Evolutionary conservation across 140 eudicot genomes (phyloP).

Genomic region (Erigeron philadelphicus): DNA sequence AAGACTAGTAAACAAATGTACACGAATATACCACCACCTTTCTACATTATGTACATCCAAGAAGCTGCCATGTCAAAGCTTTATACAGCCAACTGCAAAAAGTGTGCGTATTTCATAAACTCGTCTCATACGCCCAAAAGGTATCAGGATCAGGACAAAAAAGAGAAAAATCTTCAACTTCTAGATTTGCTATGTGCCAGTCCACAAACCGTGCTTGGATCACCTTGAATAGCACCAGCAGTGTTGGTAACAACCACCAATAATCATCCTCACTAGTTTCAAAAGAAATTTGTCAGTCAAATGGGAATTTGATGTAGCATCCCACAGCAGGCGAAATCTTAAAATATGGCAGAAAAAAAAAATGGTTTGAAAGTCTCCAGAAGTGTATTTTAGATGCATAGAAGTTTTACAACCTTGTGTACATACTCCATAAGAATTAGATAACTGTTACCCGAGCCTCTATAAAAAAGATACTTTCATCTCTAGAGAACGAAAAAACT

Average conservation of each 20-base stretch:
- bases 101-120: constrained; percentile 34
- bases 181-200: constrained; percentile 88
- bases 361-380: background rate
- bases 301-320: background rate
- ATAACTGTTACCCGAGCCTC: background rate
- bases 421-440: no score
- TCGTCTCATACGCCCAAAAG: constrained; percentile 80
- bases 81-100: constrained; percentile 20
- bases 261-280: constrained; percentile 66
- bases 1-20: constrained; percentile 22
- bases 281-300: constrained; percentile 7
- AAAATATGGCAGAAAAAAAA: background rate
- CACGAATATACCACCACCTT: constrained; percentile 36
- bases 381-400: background rate
- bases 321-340: background rate
- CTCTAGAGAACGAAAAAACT: background rate
- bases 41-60: constrained; percentile 33
- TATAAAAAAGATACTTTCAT: background rate
- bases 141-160: constrained; percentile 84
- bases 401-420: no score
- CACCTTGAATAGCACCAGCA: constrained; percentile 59
- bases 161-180: constrained; percentile 74
- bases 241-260: constrained; percentile 83
- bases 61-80: constrained; percentile 10
- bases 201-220: constrained; percentile 80